Evolutionary conservation across 78 protist genomes (phyloP).

Genomic region (Neovahlkampfia damariscottae): DNA sequence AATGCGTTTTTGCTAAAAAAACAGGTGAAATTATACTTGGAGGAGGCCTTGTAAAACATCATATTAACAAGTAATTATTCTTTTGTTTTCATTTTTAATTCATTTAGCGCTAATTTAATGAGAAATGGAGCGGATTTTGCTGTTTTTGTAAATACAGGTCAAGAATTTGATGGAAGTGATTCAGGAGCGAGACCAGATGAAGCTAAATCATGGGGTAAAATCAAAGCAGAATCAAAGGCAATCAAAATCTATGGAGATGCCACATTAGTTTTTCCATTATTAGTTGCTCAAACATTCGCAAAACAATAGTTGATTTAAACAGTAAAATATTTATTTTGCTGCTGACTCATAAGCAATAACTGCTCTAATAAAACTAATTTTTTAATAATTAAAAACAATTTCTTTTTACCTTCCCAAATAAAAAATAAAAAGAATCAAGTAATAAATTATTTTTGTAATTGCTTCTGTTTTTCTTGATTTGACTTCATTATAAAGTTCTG

Average conservation of each 20-base stretch:
- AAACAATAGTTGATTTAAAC: background rate
- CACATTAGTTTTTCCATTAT: conserved; percentile 61
- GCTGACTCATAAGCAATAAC: background rate
- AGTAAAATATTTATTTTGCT: background rate
- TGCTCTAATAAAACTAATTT: background rate
- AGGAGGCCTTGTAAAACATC: conserved; percentile 99
- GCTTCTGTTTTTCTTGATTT: background rate
- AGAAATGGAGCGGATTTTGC: conserved; percentile 97
- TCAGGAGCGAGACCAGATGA: conserved; percentile 98
- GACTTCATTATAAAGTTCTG: background rate
- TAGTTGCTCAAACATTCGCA: conserved; percentile 71
- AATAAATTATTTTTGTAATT: background rate
- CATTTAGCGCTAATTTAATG: conserved; percentile 99
- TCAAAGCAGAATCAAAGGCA: conserved; percentile 63
- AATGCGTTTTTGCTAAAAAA: conserved; percentile 53
- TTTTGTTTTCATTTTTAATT: too few species aligned
- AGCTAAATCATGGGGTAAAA: conserved; percentile 99
- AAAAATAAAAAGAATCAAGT: background rate
- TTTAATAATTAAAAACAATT: background rate
- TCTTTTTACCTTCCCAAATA: background rate
- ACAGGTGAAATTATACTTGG: conserved; percentile 97
- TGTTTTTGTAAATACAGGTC: conserved; percentile 83
- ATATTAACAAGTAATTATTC: conserved; percentile 98
- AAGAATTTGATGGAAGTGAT: conserved; percentile 89
- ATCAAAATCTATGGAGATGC: conserved; percentile 86